Conservation (phyloP, 257 asterid genomes). For the Fraxinus pennsylvanica region DNA sequence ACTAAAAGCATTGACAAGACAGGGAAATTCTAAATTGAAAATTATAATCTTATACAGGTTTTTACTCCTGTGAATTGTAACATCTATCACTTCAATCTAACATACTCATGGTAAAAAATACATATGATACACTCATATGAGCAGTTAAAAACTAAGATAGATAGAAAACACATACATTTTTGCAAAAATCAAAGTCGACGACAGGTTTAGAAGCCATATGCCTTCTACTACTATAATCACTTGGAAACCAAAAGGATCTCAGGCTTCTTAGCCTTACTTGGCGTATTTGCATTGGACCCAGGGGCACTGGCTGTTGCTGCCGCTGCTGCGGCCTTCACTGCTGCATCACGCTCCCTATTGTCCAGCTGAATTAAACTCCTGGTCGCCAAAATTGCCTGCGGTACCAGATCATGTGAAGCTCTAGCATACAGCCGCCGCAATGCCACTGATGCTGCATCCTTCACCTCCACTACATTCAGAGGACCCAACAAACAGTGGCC, state of each 20-base stretch:
- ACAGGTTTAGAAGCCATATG: constrained; percentile 24
- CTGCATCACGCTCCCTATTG: constrained; percentile 66
- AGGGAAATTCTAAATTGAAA: not conserved
- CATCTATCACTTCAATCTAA: constrained; percentile 33
- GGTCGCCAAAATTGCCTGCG: constrained; percentile 89
- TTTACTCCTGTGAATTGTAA: not conserved
- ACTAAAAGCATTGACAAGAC: not conserved
- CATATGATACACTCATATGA: constrained; percentile 31
- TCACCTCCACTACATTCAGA: constrained; percentile 64
- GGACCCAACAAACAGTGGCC: constrained; percentile 97
- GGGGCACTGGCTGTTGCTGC: constrained; percentile 41
- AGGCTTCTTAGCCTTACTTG: constrained; percentile 93
- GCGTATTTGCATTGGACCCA: constrained; percentile 74
- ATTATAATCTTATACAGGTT: constrained; percentile 27
- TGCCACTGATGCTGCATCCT: constrained; percentile 79
- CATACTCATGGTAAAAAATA: constrained; percentile 23
- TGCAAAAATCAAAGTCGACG: constrained; percentile 27
- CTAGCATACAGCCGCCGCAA: constrained; percentile 77
- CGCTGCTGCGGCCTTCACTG: constrained; percentile 46
- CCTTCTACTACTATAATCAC: constrained; percentile 42
- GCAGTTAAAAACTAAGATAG: constrained; percentile 32
- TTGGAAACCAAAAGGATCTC: constrained; percentile 92
- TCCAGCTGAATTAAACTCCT: constrained; percentile 90
- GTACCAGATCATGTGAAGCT: constrained; percentile 85
- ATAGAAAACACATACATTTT: constrained; percentile 35